Base-by-base conservation (phyloP, 2,329 filamentous ascomycete species). In the Venturia pyrina region DNA sequence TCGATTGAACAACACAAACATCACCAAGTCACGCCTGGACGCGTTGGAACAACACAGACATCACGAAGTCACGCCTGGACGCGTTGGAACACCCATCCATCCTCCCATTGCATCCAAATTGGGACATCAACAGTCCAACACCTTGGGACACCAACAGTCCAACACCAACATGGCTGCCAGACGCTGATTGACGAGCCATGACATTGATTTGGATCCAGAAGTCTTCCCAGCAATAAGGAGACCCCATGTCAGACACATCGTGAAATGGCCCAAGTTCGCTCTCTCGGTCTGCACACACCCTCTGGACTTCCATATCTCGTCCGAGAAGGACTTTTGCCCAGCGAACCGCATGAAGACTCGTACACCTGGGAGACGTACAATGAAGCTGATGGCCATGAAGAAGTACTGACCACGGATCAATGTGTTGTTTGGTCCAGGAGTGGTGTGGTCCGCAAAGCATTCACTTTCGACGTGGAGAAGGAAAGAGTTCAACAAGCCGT, bases 341-440 rank as follows among this genome's bases (percentile, higher is more conserved):
- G 83, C 59, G 84, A 95, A 68, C 85, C 90, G 3, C 78, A 85
- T 21, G 77, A 84, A 34, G 81, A 85, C 43, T 82, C 83, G 5
- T 98, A 96, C 75, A 81, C 80, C 66, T 98, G 95, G 93, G 84
- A 90, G 43, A 87, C 88, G 44, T 81, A 81, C 66, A 74, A 78
- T 64, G 77, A 80, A 67, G 68, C 67, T n/a, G 71, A 70, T n/a
- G 73, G 78, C 17, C 71, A 78, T 73, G 46, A 78, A 75, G 93
- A 97, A 76, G 78, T 97, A 17, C 79, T 96, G 32, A 86, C 86
- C 63, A 95, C 92, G 13, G 81, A 86, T 34, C 82, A 84, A 67
- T 88, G 88, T 71, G 92, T 96, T 15, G 84, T 97, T 66, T 99
- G 93, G 93, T 96, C 91, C 48, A 86, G 91, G 66, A 92, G 91